These are phyloP conservation scores for Entamoeba invadens DNA, from an alignment of 208 protist species.

Conservation along the genomic window DNA sequence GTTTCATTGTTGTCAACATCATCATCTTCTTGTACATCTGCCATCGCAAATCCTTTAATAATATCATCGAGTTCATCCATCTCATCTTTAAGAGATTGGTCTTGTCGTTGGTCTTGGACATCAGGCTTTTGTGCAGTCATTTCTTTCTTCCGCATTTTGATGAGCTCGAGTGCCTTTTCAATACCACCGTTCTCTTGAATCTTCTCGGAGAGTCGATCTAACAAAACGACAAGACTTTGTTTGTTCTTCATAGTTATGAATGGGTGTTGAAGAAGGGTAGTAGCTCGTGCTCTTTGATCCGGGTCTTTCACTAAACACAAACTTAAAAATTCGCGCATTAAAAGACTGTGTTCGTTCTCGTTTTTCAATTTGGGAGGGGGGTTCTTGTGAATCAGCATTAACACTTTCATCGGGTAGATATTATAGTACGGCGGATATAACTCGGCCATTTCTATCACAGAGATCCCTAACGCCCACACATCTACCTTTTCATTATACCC, in stretches of 20 bases:
- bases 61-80: background rate
- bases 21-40: background rate
- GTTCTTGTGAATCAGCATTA: conserved; percentile 52
- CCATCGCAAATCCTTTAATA: background rate
- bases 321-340: background rate
- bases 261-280: background rate
- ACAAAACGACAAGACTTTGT: background rate
- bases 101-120: background rate
- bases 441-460: conserved; percentile 59
- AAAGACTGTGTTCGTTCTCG: background rate
- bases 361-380: conserved; percentile 22
- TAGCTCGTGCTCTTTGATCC: background rate
- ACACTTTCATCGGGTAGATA: conserved; percentile 53
- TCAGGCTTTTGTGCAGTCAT: background rate
- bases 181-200: background rate
- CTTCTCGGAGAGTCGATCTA: background rate
- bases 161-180: background rate
- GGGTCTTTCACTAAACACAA: background rate
- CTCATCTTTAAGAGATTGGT: background rate
- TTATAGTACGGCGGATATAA: conserved; percentile 52
- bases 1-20: background rate
- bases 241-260: background rate
- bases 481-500: conserved; percentile 28
- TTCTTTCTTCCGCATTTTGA: background rate
- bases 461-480: conserved; percentile 57